A percentile compares a stretch with the other conserved stretches of the same genome.
Evolutionary conservation across 2,329 filamentous ascomycete species (phyloP).

Genomic region (Apiospora hydei): DNA sequence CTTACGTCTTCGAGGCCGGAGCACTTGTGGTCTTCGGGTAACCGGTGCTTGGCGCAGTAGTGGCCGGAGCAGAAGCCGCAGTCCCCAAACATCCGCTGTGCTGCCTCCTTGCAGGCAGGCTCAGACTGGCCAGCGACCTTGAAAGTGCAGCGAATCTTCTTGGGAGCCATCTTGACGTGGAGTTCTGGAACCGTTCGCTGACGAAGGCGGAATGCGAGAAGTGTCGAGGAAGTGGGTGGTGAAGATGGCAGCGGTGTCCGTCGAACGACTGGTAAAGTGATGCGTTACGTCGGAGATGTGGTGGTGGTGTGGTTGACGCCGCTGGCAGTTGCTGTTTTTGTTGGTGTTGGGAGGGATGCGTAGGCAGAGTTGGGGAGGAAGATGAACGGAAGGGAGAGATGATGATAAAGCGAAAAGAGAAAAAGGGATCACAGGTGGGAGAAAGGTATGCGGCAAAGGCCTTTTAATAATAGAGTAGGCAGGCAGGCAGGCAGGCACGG

Average conservation of each 20-base stretch:
- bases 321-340: background rate
- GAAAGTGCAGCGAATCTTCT: constrained; percentile 79
- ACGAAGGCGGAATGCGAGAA: background rate
- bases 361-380: constrained; percentile 1
- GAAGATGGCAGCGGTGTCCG: background rate
- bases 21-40: constrained; percentile 95
- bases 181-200: background rate
- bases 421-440: background rate
- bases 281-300: background rate
- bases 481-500: constrained; percentile 13
- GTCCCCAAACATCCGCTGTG: constrained; percentile 94
- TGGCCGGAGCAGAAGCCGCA: constrained; percentile 94
- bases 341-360: constrained; percentile 1
- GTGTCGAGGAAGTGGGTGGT: background rate
- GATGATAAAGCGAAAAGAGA: constrained; percentile 11
- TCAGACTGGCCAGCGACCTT: constrained; percentile 49
- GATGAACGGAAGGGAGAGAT: constrained; percentile 16
- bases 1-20: constrained; percentile 86
- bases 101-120: constrained; percentile 86
- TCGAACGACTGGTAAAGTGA: background rate
- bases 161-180: constrained; percentile 63
- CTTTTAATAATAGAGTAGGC: constrained; percentile 22
- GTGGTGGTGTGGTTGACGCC: background rate
- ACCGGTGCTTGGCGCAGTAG: constrained; percentile 93
- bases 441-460: constrained; percentile 2